Evolutionary conservation across 1,284 basidiomycete species (phyloP).

Genomic region (Ganoderma lingzhi): DNA sequence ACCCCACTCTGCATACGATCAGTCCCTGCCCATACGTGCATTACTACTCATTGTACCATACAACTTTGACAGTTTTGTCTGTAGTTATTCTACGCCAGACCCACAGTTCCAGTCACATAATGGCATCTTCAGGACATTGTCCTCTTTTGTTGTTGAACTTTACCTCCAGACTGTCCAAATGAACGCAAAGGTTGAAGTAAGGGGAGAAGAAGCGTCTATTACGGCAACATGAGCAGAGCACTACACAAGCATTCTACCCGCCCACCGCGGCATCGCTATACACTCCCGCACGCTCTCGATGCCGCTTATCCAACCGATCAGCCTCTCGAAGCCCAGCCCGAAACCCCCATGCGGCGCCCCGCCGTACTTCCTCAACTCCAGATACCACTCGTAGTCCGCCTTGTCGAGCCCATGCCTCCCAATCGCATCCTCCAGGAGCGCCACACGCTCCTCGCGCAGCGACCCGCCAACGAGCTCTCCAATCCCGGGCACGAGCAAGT

Average conservation of each 20-base stretch:
- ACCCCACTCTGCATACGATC: not conserved
- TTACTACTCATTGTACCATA: constrained; percentile 16
- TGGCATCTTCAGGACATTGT: not conserved
- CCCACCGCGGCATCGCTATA: constrained; percentile 90
- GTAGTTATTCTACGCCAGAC: constrained; percentile 18
- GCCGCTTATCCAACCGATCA: constrained; percentile 86
- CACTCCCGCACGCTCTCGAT: constrained; percentile 90
- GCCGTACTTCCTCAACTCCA: constrained; percentile 82
- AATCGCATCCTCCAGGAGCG: constrained; percentile 63
- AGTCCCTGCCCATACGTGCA: constrained; percentile 2
- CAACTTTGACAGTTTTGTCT: constrained; percentile 9
- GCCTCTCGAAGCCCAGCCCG: constrained; percentile 91
- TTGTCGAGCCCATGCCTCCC: constrained; percentile 54
- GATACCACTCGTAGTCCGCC: constrained; percentile 84
- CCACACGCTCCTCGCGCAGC: constrained; percentile 85
- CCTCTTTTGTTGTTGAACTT: not conserved
- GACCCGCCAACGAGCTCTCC: constrained; percentile 96
- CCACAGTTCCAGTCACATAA: not conserved
- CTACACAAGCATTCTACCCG: constrained; percentile 77
- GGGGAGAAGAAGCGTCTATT: not conserved
- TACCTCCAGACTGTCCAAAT: not conserved
- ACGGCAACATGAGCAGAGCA: not conserved
- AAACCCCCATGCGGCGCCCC: constrained; percentile 93
- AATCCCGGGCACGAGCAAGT: constrained; percentile 87
- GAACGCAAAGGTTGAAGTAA: not conserved